Conservation (phyloP, 768 basidiomycete genomes). For the Tricholoma flavovirens region DNA sequence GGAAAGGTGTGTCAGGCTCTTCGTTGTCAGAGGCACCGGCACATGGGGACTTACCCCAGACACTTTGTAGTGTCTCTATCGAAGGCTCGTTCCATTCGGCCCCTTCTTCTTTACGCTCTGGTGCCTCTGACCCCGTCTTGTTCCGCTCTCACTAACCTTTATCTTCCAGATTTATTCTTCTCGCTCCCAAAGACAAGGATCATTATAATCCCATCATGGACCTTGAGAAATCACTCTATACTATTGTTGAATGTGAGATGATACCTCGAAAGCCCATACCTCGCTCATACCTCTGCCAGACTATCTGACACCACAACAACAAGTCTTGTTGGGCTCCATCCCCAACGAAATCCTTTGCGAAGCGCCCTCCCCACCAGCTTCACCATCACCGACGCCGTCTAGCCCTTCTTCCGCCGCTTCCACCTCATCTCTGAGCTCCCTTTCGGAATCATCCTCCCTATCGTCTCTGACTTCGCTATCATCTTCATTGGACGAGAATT, state of each 20-base stretch:
- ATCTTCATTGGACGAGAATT: slow-evolving; percentile 19
- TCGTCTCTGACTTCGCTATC: slow-evolving; percentile 28
- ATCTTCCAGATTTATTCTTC: slow-evolving; percentile 57
- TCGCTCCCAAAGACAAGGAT: slow-evolving; percentile 79
- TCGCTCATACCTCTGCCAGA: slow-evolving; percentile 29
- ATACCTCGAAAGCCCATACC: not conserved
- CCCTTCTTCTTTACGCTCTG: not conserved
- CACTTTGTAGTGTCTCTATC: not conserved
- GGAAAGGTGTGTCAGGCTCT: slow-evolving; percentile 50
- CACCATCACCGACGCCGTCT: slow-evolving; percentile 34
- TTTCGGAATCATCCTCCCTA: slow-evolving; percentile 23
- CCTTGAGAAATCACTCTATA: slow-evolving; percentile 63
- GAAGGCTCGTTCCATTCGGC: not conserved
- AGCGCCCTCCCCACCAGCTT: slow-evolving; percentile 28
- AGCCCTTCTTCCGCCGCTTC: slow-evolving; percentile 28
- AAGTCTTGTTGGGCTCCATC: slow-evolving; percentile 59
- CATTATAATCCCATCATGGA: slow-evolving; percentile 85
- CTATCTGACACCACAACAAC: slow-evolving; percentile 65
- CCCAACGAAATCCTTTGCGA: slow-evolving; percentile 45
- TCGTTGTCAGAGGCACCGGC: not conserved
- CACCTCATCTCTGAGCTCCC: slow-evolving; percentile 22
- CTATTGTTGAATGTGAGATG: slow-evolving; percentile 65
- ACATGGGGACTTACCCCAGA: not conserved
- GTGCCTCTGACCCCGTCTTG: not conserved
- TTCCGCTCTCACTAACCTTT: not conserved